These are phyloP conservation scores for Fusarium sp. DNA, from an alignment of 2,329 filamentous ascomycete genomes.

Conservation along the genomic window DNA sequence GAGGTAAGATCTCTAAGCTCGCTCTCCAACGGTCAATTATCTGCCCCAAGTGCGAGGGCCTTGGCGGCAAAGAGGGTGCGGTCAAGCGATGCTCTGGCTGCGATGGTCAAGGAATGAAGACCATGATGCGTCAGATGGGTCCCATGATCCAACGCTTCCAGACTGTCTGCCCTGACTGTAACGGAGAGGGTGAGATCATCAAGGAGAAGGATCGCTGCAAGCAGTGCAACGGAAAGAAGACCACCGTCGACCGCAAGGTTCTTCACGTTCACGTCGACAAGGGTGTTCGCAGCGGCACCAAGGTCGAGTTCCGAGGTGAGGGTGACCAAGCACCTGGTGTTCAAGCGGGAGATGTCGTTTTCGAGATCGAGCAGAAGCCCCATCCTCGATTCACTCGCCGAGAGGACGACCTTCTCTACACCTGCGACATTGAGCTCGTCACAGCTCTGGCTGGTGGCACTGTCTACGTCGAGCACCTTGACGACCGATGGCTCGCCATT, in stretches of 20 bases:
- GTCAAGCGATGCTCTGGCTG: slow-evolving; percentile 92
- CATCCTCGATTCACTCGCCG: slow-evolving; percentile 94
- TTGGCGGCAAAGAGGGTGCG: slow-evolving; percentile 97
- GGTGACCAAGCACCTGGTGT: slow-evolving; percentile 96
- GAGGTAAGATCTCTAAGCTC: slow-evolving; percentile 96
- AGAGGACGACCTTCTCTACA: slow-evolving; percentile 95
- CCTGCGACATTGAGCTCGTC: slow-evolving; percentile 93
- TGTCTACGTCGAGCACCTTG: slow-evolving; percentile 94
- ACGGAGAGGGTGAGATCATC: slow-evolving; percentile 96
- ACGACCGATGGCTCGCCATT: slow-evolving; percentile 95
- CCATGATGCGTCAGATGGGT: slow-evolving; percentile 99
- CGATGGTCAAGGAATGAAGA: slow-evolving; percentile 97
- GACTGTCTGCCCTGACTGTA: slow-evolving; percentile 97
- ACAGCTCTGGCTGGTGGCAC: slow-evolving; percentile 93
- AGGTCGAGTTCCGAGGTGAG: slow-evolving; percentile 96
- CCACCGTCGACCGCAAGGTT: slow-evolving; percentile 95
- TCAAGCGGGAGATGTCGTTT: slow-evolving; percentile 94
- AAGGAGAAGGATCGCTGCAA: slow-evolving; percentile 98
- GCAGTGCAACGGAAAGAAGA: slow-evolving; percentile 97
- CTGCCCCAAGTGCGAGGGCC: slow-evolving; percentile 92
- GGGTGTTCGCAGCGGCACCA: slow-evolving; percentile 92
- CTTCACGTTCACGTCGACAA: slow-evolving; percentile 97
- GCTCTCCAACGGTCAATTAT: slow-evolving; percentile 97
- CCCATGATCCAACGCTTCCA: slow-evolving; percentile 99
- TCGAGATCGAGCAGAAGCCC: slow-evolving; percentile 99